Conservation (phyloP, 2,329 filamentous ascomycete genomes). For the Aspergillus intermedius region DNA sequence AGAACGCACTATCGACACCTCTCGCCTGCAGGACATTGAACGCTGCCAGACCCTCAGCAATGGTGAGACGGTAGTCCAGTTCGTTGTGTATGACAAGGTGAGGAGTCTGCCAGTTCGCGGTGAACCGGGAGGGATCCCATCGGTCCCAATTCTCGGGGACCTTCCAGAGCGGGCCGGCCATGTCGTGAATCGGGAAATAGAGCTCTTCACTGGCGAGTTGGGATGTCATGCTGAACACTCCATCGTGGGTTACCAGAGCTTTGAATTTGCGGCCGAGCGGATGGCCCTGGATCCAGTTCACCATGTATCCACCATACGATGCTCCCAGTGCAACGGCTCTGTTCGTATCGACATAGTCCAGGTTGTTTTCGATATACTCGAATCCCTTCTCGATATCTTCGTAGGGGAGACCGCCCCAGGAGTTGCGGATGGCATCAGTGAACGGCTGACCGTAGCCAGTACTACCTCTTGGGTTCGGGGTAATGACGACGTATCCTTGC, state of each 20-base stretch:
- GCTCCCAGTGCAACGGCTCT: slow-evolving; percentile 50
- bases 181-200: slow-evolving; percentile 50
- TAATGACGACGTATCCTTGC: slow-evolving; percentile 55
- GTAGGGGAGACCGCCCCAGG: slow-evolving; percentile 51
- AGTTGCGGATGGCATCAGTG: slow-evolving; percentile 46
- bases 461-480: slow-evolving; percentile 55
- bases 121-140: slow-evolving; percentile 53
- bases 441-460: slow-evolving; percentile 52
- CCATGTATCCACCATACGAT: slow-evolving; percentile 56
- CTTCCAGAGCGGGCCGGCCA: slow-evolving; percentile 47
- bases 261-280: slow-evolving; percentile 51
- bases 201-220: slow-evolving; percentile 47
- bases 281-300: slow-evolving; percentile 54
- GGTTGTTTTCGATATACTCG: slow-evolving; percentile 44
- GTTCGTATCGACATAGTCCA: slow-evolving; percentile 48
- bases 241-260: slow-evolving; percentile 51
- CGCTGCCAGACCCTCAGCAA: slow-evolving; percentile 75
- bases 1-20: slow-evolving; percentile 67
- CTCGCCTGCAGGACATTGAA: slow-evolving; percentile 79
- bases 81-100: slow-evolving; percentile 87
- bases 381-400: slow-evolving; percentile 52
- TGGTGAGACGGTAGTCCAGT: slow-evolving; percentile 78
- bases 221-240: slow-evolving; percentile 40
- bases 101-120: slow-evolving; percentile 72
- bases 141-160: slow-evolving; percentile 46